These are phyloP conservation scores for Lachnum nothofagi DNA, from an alignment of 2,329 filamentous ascomycete genomes.

Conservation along the genomic window DNA sequence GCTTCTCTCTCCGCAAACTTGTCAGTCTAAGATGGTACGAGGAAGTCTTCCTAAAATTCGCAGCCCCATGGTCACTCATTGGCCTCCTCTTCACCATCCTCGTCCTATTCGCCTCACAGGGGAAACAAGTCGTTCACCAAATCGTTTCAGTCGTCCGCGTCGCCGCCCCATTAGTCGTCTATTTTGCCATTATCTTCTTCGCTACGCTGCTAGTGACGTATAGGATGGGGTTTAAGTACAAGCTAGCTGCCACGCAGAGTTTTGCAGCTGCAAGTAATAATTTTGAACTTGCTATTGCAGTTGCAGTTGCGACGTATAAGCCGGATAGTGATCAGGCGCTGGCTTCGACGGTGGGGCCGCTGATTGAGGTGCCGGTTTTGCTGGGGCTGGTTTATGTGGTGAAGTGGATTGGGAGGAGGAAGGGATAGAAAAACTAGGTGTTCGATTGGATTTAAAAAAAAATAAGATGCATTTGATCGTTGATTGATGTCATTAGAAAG, in stretches of 20 bases:
- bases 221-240: constrained; percentile 69
- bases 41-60: constrained; percentile 61
- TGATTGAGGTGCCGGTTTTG: constrained; percentile 82
- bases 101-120: constrained; percentile 79
- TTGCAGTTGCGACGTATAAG: constrained; percentile 77
- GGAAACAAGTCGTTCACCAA: constrained; percentile 70
- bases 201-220: constrained; percentile 57
- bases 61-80: constrained; percentile 70
- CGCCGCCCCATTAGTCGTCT: constrained; percentile 73
- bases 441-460: too few species aligned
- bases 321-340: constrained; percentile 73
- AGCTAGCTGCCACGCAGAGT: constrained; percentile 67
- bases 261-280: constrained; percentile 91
- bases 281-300: constrained; percentile 86
- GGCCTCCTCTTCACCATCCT: constrained; percentile 83
- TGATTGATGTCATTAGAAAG: too few species aligned
- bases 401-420: constrained; percentile 51
- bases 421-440: constrained; percentile 29
- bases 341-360: constrained; percentile 74
- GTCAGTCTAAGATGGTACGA: constrained; percentile 60
- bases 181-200: constrained; percentile 73
- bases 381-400: constrained; percentile 71
- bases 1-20: constrained; percentile 54
- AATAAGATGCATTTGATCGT: too few species aligned
- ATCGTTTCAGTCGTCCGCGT: constrained; percentile 79